Evolutionary conservation across 2,329 filamentous ascomycete species (phyloP), one percentile per base, ranked within the genome.

Genomic region (Pseudocercospora musae): DNA sequence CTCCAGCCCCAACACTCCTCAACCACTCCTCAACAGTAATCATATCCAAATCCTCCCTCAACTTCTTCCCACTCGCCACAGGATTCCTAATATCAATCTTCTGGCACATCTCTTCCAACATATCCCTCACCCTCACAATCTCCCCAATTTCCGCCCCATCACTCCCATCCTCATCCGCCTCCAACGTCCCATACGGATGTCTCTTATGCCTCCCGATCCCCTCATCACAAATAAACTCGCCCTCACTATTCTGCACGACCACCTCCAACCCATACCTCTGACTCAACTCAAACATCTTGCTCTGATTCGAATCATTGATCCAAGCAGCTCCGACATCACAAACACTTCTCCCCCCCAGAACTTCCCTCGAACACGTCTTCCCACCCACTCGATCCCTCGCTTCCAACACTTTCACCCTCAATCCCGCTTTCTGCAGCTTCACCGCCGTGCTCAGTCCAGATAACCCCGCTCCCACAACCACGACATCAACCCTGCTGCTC

Each of bases 231-330:
- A 83, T 73, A 9, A 74, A 76, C 2, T 78, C 74, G 0, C 84
- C 82, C 0, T 71, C 62, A 0, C 78, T 79, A 33, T 81, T 81
- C 68, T 86, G 84, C 67, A 78, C 75, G 7, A 83, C 74, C 0
- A 81, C 63, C 25, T 82, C 78, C 0, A 81, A 67, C 0, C 77
- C 76, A 55, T 79, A 82, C 42, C 71, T 65, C 52, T 76, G 66
- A 0, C 77, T 77, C 7, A 84, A 70, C 0, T 70, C 74, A 65
- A 72, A 80, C 54, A 86, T 78, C 3, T 74, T 73, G 25, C 67
- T 73, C 64, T 87, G 84, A 56, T 79, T 83, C 0, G 75, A 79
- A 57, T 86, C 81, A 64, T 87, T 87, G 65, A 87, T 81, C 85
- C 85, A 87, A 0, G 82, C 83, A 0, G 83, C 85, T 2, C 85